phyloP scores from a whole-genome alignment of 2,329 filamentous ascomycete genomes.

The Teratosphaeria nubilosa region DNA sequence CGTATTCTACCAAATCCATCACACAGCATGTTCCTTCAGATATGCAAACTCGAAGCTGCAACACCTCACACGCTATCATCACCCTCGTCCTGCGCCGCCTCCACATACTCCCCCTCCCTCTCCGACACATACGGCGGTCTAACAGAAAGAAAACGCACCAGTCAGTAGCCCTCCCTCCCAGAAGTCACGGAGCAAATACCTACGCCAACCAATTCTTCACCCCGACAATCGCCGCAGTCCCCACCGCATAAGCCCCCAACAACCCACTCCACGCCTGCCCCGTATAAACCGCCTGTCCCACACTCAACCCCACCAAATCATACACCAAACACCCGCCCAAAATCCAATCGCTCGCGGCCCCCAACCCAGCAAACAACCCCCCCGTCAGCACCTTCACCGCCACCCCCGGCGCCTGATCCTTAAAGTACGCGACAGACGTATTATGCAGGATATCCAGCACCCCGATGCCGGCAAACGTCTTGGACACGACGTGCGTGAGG shows the following conservation, averaged over 20 bases:
- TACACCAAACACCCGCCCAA: conserved; percentile 51
- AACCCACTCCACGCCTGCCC: conserved; percentile 41
- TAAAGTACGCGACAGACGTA: conserved; percentile 46
- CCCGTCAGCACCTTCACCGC: conserved; percentile 44
- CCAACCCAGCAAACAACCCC: conserved; percentile 43
- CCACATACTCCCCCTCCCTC: conserved; percentile 13
- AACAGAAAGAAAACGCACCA: background rate
- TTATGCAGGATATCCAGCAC: conserved; percentile 52
- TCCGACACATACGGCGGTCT: conserved; percentile 23
- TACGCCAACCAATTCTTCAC: conserved; percentile 45
- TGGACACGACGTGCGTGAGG: conserved; percentile 48
- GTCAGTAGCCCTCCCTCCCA: background rate
- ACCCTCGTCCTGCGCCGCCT: conserved; percentile 18
- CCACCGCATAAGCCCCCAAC: conserved; percentile 42
- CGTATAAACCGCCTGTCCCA: conserved; percentile 43
- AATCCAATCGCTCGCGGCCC: conserved; percentile 48
- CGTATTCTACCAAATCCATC: background rate
- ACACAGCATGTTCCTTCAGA: background rate
- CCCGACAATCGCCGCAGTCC: conserved; percentile 44
- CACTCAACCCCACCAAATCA: conserved; percentile 44
- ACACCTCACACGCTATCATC: conserved; percentile 5
- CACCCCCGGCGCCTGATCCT: conserved; percentile 36
- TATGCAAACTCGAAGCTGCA: background rate
- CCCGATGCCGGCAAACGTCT: conserved; percentile 52
- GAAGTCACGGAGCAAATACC: conserved; percentile 19